phyloP scores from a whole-genome alignment of 2,329 filamentous ascomycete species.

The Ophiocordyceps camponoti-rufipedis region DNA sequence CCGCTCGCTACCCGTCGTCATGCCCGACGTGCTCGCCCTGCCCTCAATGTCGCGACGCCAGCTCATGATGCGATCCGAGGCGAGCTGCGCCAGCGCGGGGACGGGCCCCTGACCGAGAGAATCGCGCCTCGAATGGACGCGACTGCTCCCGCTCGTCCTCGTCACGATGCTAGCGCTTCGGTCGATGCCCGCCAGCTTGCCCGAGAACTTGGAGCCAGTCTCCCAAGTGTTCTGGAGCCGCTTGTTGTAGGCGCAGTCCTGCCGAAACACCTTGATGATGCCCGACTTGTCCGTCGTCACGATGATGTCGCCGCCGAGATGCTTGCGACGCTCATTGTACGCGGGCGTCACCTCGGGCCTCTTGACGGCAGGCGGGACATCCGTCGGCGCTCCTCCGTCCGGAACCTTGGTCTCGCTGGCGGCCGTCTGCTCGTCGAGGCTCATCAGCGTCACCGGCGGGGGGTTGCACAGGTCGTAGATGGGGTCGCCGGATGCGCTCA shows the following conservation, averaged over 20 bases:
- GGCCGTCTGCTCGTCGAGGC: constrained; percentile 41
- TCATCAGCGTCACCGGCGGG: constrained; percentile 68
- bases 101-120: constrained; percentile 26
- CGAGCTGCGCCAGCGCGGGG: constrained; percentile 12
- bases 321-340: constrained; percentile 58
- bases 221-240: constrained; percentile 64
- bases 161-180: constrained; percentile 38
- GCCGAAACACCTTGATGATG: constrained; percentile 82
- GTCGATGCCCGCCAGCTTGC: constrained; percentile 42
- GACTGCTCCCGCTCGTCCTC: constrained; percentile 29
- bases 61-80: constrained; percentile 62
- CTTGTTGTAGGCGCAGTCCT: constrained; percentile 78
- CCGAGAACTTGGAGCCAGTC: constrained; percentile 56
- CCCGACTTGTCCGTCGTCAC: constrained; percentile 80
- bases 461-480: constrained; percentile 96
- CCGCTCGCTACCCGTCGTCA: constrained; percentile 28
- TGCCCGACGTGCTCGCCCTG: constrained; percentile 18
- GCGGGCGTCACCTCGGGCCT: constrained; percentile 52
- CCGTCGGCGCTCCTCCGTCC: constrained; percentile 14
- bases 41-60: constrained; percentile 58
- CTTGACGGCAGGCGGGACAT: constrained; percentile 14
- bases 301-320: constrained; percentile 74
- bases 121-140: constrained; percentile 30
- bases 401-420: constrained; percentile 20
- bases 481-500: constrained; percentile 71